A percentile compares a stretch with the other conserved stretches of the same genome.
Evolutionary conservation across 805 yeast genomes (phyloP).

Genomic region (Schwanniomyces sp.): DNA sequence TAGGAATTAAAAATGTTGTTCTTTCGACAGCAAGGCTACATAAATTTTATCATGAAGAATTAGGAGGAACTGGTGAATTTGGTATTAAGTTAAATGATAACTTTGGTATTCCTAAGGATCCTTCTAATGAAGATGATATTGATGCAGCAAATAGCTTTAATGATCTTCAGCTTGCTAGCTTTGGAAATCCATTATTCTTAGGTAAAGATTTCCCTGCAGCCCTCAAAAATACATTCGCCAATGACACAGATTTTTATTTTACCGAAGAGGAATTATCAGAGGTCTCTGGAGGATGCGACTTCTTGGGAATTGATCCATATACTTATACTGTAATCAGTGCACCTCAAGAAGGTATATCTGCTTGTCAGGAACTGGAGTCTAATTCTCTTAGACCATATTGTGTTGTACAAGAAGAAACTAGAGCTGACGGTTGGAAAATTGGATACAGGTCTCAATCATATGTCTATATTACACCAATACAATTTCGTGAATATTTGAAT

Average conservation of each 20-base stretch:
- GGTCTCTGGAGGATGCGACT: constrained; percentile 24
- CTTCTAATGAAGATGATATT: constrained; percentile 17
- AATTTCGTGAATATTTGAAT: constrained; percentile 23
- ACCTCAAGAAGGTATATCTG: constrained; percentile 19
- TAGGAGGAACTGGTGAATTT: constrained; percentile 20
- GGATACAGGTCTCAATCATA: constrained; percentile 21
- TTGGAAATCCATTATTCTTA: constrained; percentile 28
- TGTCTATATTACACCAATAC: constrained; percentile 21
- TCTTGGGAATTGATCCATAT: constrained; percentile 32
- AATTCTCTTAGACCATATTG: constrained; percentile 25
- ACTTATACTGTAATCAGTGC: constrained; percentile 19
- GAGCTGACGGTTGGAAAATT: constrained; percentile 17
- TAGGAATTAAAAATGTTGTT: constrained; percentile 21
- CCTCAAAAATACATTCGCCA: constrained; percentile 15
- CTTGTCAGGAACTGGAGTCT: constrained; percentile 18
- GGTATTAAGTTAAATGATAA: constrained; percentile 26
- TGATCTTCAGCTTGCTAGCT: constrained; percentile 22
- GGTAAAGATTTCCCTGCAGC: constrained; percentile 28
- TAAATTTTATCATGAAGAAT: constrained; percentile 21
- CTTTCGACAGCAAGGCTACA: constrained; percentile 22
- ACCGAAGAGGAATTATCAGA: constrained; percentile 21
- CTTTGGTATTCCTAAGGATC: constrained; percentile 25
- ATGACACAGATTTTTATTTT: constrained; percentile 15
- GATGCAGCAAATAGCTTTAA: constrained; percentile 24
- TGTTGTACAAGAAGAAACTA: constrained; percentile 11